Conservation (phyloP, 352 stramenopile genomes). For the Phytopythium helicoides region DNA sequence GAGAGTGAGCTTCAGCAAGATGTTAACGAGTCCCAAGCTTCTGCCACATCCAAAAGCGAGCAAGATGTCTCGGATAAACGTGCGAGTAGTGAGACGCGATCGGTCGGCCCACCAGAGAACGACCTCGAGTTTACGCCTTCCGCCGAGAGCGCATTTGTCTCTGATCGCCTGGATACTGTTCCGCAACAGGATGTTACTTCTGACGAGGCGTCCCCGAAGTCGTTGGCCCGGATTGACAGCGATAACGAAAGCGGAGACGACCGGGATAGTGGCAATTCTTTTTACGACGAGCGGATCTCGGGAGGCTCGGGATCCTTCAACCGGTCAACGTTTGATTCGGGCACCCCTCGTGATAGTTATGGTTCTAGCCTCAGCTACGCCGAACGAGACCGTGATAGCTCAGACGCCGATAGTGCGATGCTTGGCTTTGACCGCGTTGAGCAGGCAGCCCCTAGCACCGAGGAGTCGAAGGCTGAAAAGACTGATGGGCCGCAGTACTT, state of each 20-base stretch:
- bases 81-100: conserved; percentile 8
- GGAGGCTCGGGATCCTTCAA: conserved; percentile 29
- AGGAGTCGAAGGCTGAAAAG: background rate
- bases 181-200: too few relatives aligned
- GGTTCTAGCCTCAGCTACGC: conserved; percentile 23
- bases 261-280: conserved; percentile 22
- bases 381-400: conserved; percentile 13
- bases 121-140: too few relatives aligned
- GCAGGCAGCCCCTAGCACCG: background rate
- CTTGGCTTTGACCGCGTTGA: conserved; percentile 1
- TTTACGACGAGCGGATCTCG: conserved; percentile 25
- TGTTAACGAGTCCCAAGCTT: background rate
- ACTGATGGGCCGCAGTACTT: conserved; percentile 35
- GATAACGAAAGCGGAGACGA: conserved; percentile 16
- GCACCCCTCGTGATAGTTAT: conserved; percentile 30
- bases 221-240: too few relatives aligned
- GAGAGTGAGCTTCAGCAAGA: background rate
- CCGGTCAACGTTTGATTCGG: conserved; percentile 31
- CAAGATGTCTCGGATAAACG: conserved; percentile 4
- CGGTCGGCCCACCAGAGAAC: conserved; percentile 1
- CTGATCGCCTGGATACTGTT: too few relatives aligned
- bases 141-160: too few relatives aligned
- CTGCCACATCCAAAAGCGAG: conserved; percentile 6
- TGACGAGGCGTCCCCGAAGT: too few relatives aligned
- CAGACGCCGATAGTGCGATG: conserved; percentile 19